These are phyloP conservation scores for Cryptococcus sp. DNA, from an alignment of 1,284 basidiomycete species.

Conservation along the genomic window DNA sequence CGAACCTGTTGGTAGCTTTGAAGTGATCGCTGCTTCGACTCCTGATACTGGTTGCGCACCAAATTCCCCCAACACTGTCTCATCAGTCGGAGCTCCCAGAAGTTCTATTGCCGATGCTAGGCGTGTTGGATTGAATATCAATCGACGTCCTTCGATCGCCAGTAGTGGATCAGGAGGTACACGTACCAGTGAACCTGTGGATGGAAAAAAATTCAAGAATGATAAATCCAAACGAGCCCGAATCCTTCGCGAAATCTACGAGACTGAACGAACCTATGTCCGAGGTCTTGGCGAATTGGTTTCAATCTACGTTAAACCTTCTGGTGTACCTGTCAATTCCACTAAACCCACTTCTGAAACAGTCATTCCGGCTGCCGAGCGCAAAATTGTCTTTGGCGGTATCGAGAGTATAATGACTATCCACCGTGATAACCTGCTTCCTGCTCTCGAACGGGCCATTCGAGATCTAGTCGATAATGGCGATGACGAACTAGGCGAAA, in stretches of 20 bases:
- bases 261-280: conserved; percentile 93
- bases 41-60: conserved; percentile 6
- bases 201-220: conserved; percentile 78
- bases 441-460: conserved; percentile 73
- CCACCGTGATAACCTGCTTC: conserved; percentile 86
- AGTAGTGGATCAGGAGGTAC: conserved; percentile 19
- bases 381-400: conserved; percentile 88
- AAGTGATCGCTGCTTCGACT: conserved; percentile 20
- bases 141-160: conserved; percentile 19
- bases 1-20: conserved; percentile 42
- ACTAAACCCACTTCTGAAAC: conserved; percentile 65
- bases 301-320: conserved; percentile 90
- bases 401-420: conserved; percentile 87
- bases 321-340: conserved; percentile 61
- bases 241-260: conserved; percentile 77
- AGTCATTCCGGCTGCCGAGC: conserved; percentile 57
- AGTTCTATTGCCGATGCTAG: conserved; percentile 14
- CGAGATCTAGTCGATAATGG: conserved; percentile 60
- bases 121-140: conserved; percentile 13
- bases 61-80: conserved; percentile 4
- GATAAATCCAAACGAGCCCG: conserved; percentile 73
- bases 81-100: conserved; percentile 1
- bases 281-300: conserved; percentile 86
- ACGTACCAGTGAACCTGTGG: neutral
- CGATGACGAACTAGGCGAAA: conserved; percentile 64